A percentile compares a stretch with the other conserved stretches of the same genome.
These are phyloP conservation scores for Cymbidium sinense DNA, from an alignment of 106 monocot genomes.

Conservation along the genomic window DNA sequence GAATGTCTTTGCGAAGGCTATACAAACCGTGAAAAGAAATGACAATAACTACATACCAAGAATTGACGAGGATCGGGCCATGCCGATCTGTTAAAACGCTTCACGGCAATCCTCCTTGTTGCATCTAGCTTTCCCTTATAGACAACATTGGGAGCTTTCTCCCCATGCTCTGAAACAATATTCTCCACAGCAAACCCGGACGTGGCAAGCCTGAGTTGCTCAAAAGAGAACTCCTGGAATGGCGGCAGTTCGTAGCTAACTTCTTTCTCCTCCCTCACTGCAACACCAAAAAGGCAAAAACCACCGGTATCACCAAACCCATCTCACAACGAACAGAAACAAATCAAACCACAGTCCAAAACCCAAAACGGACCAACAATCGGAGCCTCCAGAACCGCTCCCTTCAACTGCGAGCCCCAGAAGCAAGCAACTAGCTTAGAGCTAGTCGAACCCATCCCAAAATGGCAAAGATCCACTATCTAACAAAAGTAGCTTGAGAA, in stretches of 20 bases:
- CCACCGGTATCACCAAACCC: conserved; percentile 5
- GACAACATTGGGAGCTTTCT: conserved; percentile 82
- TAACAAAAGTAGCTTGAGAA: not conserved
- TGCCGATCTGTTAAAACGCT: conserved; percentile 40
- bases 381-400: conserved; percentile 42
- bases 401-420: conserved; percentile 39
- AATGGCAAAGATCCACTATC: not conserved
- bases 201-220: conserved; percentile 62
- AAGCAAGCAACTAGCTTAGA: conserved; percentile 55
- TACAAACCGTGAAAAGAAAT: not conserved
- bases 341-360: conserved; percentile 2
- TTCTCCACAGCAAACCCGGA: conserved; percentile 55
- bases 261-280: conserved; percentile 22
- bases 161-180: conserved; percentile 71
- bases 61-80: conserved; percentile 56
- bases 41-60: conserved; percentile 19
- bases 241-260: conserved; percentile 19
- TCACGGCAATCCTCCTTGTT: conserved; percentile 29
- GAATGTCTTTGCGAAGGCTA: not conserved
- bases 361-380: conserved; percentile 28
- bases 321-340: conserved; percentile 5
- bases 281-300: conserved; percentile 7
- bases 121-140: conserved; percentile 46
- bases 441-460: conserved; percentile 55
- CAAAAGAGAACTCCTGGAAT: conserved; percentile 60